A percentile compares a stretch with the other conserved stretches of the same genome.
These are phyloP conservation scores for Metroxylon sagu DNA, from an alignment of 176 grass and related monocot genomes.

Conservation along the genomic window DNA sequence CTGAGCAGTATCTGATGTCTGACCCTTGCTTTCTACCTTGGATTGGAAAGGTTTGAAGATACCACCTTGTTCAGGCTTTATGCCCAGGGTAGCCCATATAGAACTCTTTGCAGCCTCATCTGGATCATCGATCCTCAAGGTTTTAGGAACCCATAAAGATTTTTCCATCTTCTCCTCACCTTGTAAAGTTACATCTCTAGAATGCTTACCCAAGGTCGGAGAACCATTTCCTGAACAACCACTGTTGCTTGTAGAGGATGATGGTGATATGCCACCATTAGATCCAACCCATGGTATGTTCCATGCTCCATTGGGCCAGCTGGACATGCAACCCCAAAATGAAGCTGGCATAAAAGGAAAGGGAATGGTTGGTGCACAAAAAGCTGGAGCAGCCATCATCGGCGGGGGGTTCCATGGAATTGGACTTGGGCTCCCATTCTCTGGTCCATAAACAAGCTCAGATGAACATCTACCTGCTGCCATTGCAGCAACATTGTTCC, in stretches of 20 bases:
- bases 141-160: conserved; percentile 61
- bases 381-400: conserved; percentile 16
- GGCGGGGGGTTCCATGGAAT: conserved; percentile 7
- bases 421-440: conserved; percentile 6
- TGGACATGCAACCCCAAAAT: conserved; percentile 31
- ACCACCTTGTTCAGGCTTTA: conserved; percentile 49
- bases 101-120: conserved; percentile 65
- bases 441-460: conserved; percentile 19
- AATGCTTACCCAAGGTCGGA: conserved; percentile 56
- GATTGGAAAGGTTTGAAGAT: conserved; percentile 42
- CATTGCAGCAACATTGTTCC: conserved; percentile 35
- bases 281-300: conserved; percentile 33
- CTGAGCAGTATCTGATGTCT: conserved; percentile 33
- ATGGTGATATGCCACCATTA: conserved; percentile 9
- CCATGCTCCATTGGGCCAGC: conserved; percentile 50
- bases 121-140: conserved; percentile 48
- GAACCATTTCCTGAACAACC: conserved; percentile 34
- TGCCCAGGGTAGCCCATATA: conserved; percentile 61
- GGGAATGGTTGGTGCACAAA: conserved; percentile 33
- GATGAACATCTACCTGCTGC: conserved; percentile 11
- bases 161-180: conserved; percentile 37
- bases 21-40: conserved; percentile 21
- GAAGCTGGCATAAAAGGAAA: conserved; percentile 40
- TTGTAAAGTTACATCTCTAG: conserved; percentile 40
- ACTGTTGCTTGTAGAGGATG: conserved; percentile 31